Evolutionary conservation across 169 alveolate genomes (phyloP).

Genomic region (Plasmodium malariae): DNA sequence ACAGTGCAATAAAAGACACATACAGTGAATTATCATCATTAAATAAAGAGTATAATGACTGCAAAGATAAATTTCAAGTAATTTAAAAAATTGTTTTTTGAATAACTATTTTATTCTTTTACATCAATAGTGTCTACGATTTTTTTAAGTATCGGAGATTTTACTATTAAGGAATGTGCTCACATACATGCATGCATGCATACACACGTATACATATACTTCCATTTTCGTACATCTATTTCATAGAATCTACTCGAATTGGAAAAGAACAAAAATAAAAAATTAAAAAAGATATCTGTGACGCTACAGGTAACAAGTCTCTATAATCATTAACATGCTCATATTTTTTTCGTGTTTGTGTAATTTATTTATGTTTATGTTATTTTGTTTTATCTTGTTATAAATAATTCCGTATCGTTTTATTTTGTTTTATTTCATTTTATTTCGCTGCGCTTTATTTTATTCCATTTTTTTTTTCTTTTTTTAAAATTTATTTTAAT

Average conservation of each 20-base stretch:
- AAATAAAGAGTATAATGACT: conserved; percentile 16
- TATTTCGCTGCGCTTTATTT: not conserved
- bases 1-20: conserved; percentile 26
- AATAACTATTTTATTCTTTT: not conserved
- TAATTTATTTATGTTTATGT: no score
- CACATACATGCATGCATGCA: not conserved
- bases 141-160: not conserved
- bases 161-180: not conserved
- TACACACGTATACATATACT: no score
- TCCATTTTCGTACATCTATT: no score
- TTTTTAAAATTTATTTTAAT: no score
- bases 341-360: no score
- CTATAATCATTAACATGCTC: not conserved
- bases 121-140: not conserved
- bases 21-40: conserved; percentile 16
- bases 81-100: no score
- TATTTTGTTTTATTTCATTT: not conserved
- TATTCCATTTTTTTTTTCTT: no score
- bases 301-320: conserved; percentile 41
- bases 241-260: conserved; percentile 40
- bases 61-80: conserved; percentile 44
- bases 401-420: not conserved
- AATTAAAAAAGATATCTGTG: conserved; percentile 60
- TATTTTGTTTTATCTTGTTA: no score
- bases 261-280: conserved; percentile 44